Evolutionary conservation across 805 yeast genomes (phyloP).

Genomic region (Suhomyces faveliae): DNA sequence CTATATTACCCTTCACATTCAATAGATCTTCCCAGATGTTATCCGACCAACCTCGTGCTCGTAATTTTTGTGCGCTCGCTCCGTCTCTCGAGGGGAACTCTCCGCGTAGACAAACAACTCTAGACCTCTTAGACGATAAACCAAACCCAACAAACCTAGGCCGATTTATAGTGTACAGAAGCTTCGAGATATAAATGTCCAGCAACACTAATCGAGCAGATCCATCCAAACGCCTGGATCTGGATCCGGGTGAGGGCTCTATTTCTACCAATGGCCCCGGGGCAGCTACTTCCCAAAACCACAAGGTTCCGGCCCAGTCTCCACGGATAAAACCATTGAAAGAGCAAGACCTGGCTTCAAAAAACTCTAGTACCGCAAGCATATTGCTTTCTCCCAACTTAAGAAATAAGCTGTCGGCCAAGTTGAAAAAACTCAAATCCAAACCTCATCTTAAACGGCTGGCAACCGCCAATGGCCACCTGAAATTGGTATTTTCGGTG

Average conservation of each 20-base stretch:
- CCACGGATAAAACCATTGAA: conserved; percentile 1
- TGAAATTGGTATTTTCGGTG: conserved; percentile 60
- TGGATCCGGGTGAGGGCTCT: background rate
- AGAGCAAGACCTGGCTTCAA: background rate
- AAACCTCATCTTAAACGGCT: conserved; percentile 34
- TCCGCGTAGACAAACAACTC: background rate
- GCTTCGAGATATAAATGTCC: background rate
- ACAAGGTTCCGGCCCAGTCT: background rate
- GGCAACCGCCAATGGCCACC: conserved; percentile 15
- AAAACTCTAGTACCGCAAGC: conserved; percentile 8
- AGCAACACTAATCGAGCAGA: background rate
- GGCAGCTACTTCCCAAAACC: background rate
- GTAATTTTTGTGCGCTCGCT: background rate
- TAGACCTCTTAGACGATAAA: background rate
- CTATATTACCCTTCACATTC: background rate
- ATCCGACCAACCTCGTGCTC: background rate
- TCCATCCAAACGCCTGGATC: background rate
- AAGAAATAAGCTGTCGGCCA: conserved; percentile 13
- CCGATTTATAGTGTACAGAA: background rate
- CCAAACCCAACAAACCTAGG: background rate
- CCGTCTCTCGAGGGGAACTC: background rate
- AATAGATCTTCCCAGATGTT: too few species aligned
- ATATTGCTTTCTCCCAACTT: conserved; percentile 15
- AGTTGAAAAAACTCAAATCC: conserved; percentile 20
- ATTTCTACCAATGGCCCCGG: background rate